Conservation (phyloP, 352 stramenopile species). For the Phytophthora parvispora region DNA sequence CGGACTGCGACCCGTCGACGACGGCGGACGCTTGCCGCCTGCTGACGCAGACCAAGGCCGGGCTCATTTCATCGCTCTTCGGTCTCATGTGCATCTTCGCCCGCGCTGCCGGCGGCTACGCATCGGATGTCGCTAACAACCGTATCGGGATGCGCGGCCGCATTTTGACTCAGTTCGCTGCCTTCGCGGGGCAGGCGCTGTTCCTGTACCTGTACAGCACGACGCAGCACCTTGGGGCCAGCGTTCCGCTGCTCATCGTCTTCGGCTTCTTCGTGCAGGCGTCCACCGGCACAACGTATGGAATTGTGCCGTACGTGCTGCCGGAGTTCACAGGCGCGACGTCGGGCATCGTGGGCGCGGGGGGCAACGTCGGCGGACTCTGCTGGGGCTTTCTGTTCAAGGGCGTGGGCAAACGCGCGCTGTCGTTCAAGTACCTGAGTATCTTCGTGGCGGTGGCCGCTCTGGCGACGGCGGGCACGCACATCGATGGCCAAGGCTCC, state of each 20-base stretch:
- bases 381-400: constrained; percentile 68
- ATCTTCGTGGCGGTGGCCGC: constrained; percentile 34
- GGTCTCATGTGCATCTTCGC: constrained; percentile 96
- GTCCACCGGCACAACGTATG: constrained; percentile 56
- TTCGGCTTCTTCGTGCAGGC: constrained; percentile 90
- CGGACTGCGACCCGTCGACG: constrained; percentile 38
- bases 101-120: constrained; percentile 83
- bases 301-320: constrained; percentile 67
- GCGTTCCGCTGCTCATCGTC: constrained; percentile 86
- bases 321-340: constrained; percentile 45
- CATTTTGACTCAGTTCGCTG: constrained; percentile 80
- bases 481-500: constrained; percentile 33
- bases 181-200: constrained; percentile 79
- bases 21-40: constrained; percentile 14
- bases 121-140: constrained; percentile 82
- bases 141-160: constrained; percentile 90
- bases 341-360: constrained; percentile 63
- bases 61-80: constrained; percentile 93
- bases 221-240: constrained; percentile 36
- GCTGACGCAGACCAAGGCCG: constrained; percentile 40
- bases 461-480: constrained; percentile 20
- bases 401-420: constrained; percentile 28
- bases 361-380: constrained; percentile 61
- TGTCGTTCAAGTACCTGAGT: constrained; percentile 59
- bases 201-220: constrained; percentile 87